Evolutionary conservation across 805 yeast species (phyloP).

Genomic region (Candida silvicultrix): DNA sequence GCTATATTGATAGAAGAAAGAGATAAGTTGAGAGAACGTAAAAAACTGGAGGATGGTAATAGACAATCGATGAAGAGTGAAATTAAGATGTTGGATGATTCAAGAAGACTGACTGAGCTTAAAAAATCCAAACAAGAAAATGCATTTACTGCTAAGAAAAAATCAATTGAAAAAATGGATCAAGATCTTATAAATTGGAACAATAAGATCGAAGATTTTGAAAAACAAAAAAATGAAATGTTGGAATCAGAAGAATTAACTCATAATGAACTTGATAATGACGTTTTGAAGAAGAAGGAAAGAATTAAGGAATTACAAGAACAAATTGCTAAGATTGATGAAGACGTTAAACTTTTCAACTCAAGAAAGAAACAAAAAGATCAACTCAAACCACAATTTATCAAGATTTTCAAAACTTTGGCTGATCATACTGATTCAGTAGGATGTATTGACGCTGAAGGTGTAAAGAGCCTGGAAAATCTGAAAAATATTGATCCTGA

Average conservation of each 20-base stretch:
- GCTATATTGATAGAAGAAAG: constrained; percentile 26
- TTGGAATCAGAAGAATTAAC: constrained; percentile 11
- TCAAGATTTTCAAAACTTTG: constrained; percentile 11
- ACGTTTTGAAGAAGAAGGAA: constrained; percentile 8
- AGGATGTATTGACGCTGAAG: constrained; percentile 19
- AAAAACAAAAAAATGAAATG: constrained; percentile 9
- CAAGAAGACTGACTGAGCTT: constrained; percentile 29
- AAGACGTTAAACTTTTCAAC: constrained; percentile 5
- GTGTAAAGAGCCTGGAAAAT: constrained; percentile 11
- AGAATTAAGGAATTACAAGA: constrained; percentile 7
- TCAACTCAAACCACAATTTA: constrained; percentile 6
- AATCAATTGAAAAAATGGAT: constrained; percentile 27
- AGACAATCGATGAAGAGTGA: constrained; percentile 34
- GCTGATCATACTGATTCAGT: constrained; percentile 13
- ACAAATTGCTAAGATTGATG: constrained; percentile 12
- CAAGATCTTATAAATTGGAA: constrained; percentile 30
- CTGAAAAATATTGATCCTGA: constrained; percentile 13
- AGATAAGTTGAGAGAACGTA: constrained; percentile 31
- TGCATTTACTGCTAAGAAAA: constrained; percentile 21
- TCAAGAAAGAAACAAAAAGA: constrained; percentile 17
- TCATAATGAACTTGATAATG: constrained; percentile 12
- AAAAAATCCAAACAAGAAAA: constrained; percentile 29
- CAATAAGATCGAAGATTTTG: constrained; percentile 19
- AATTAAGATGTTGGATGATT: constrained; percentile 35
- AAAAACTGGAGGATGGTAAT: constrained; percentile 34